Evolutionary conservation across 1,284 basidiomycete species (phyloP).

Genomic region (Rhizopogon parksii): DNA sequence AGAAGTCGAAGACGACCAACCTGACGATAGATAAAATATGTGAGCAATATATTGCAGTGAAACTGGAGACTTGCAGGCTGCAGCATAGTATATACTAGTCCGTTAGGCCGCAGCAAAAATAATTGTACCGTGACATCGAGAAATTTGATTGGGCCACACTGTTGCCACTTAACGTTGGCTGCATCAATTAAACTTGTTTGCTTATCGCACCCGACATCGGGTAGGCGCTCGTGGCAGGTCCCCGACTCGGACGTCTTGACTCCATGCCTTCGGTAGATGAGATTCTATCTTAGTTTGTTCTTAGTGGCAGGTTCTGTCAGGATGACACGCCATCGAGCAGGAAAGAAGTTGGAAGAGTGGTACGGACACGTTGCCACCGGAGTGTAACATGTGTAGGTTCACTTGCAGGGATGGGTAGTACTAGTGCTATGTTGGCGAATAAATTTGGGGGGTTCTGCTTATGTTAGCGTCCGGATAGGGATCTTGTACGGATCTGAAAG

Average conservation of each 20-base stretch:
- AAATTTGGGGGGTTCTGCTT: slow-evolving; percentile 9
- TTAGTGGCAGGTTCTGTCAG: slow-evolving; percentile 1
- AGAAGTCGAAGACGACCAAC: background rate
- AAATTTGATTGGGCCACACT: background rate
- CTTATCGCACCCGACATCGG: slow-evolving; percentile 1
- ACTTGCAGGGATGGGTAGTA: too few species aligned
- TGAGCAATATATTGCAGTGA: too few species aligned
- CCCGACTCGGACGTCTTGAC: background rate
- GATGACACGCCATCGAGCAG: background rate
- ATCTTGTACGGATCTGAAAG: background rate
- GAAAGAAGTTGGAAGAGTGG: background rate
- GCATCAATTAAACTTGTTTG: background rate
- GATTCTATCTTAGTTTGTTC: background rate
- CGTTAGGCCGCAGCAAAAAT: background rate
- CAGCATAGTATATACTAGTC: too few species aligned
- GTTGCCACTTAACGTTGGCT: background rate
- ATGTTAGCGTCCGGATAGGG: background rate
- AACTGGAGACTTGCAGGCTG: too few species aligned
- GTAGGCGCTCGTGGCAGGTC: background rate
- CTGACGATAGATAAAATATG: too few species aligned
- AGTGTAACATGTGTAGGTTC: too few species aligned
- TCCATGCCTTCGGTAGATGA: background rate
- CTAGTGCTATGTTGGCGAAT: too few species aligned
- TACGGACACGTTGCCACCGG: background rate
- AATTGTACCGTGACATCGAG: background rate